A percentile compares a stretch with the other conserved stretches of the same genome.
Conservation (phyloP, 140 eudicot species). For the Anethum foeniculum region DNA sequence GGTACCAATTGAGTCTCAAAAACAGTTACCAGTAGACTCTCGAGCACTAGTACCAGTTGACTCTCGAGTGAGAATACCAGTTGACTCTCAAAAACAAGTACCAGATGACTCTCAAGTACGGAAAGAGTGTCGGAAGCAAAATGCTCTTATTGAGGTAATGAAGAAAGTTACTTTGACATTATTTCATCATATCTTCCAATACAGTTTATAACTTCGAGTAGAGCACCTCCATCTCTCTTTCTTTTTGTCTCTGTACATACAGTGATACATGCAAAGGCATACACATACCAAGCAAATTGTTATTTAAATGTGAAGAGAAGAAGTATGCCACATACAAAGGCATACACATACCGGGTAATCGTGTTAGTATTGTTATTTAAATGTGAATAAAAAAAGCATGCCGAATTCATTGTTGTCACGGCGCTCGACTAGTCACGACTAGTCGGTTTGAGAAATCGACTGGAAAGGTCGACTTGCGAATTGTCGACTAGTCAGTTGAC, state of each 20-base stretch:
- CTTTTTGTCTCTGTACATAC: neutral
- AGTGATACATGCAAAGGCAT: neutral
- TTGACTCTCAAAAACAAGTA: constrained; percentile 29
- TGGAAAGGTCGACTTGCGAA: no score
- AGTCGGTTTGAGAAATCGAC: no score
- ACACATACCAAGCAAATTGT: neutral
- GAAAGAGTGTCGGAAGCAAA: constrained; percentile 29
- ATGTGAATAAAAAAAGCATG: neutral
- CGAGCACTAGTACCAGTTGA: neutral
- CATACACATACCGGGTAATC: neutral
- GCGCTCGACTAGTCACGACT: no score
- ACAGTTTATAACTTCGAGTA: neutral
- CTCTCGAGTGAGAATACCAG: constrained; percentile 35
- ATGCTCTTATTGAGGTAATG: constrained; percentile 18
- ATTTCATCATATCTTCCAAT: neutral
- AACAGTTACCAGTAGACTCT: constrained; percentile 53
- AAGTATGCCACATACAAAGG: neutral
- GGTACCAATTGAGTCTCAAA: neutral
- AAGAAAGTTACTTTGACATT: neutral
- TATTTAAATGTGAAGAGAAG: neutral
- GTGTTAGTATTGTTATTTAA: neutral
- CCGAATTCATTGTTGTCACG: no score
- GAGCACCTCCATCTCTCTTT: neutral
- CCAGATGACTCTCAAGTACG: constrained; percentile 23
- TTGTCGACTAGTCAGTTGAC: no score